Evolutionary conservation across 768 basidiomycete genomes (phyloP), one percentile per base, ranked within the genome.

Genomic region (Auriscalpium microsporum): DNA sequence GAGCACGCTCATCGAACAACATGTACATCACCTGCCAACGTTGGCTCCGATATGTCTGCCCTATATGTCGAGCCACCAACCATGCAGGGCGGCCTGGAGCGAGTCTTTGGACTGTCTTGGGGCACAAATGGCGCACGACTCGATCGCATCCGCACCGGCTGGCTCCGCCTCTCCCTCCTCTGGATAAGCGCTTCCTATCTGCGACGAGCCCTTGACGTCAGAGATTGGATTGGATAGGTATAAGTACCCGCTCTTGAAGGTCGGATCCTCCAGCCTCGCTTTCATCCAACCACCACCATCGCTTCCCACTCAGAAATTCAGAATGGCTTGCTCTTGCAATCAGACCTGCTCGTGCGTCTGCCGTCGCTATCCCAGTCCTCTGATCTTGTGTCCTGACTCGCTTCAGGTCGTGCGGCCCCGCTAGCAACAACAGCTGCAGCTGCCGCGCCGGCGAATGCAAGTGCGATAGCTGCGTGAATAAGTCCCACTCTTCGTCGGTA

Each of bases 381-480:
- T 21, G 21, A 21, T 21, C 21, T 21, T 21, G 28, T 28, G 28
- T 7, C 4, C 28, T 28, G 7, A 8, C n/a, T 50, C 19, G 28
- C 16, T 7, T n/a, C 40, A 60, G 59, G 23, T 14, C 34, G 16
- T 60, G 59, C 45, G 53, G 53, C 42, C 0, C 50, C 45, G 0
- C 58, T 17, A 33, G 16, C 40, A 52, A 16, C 50, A 48, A 45
- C 54, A 44, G 4, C 17, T 60, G 59, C 53, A 2, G 8, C 16
- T 60, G 59, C 40, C 4, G 50, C 14, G 14, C 56, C 37, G 53
- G 50, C 10, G 2, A 46, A 10, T 60, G 59, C 36, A 13, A 19
- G 33, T 60, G 59, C 59, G 8, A n/a, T 28, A 34, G 1, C 53
- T 60, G 59, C 19, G 19, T 37, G 16, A 58, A 58, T 40, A 53